Base-by-base conservation (phyloP, 192 early-diverging fungal genomes). In the Coemansia asiatica region DNA sequence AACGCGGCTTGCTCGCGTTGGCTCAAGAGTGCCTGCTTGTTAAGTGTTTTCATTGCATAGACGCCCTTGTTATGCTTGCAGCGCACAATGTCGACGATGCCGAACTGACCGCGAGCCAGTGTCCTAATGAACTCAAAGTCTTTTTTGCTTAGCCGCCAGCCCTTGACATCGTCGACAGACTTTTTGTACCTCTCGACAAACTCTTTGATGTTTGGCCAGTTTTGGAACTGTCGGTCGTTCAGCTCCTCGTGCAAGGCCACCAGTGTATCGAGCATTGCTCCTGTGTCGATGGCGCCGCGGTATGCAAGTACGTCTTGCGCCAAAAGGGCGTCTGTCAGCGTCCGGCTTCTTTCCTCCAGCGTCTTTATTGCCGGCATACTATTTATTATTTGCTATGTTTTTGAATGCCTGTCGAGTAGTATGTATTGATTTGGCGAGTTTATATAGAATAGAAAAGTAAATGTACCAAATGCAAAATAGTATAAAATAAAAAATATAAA, bases 1-100 rank as follows among this genome's bases (percentile, higher is more conserved):
- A 93, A 95, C 66, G 92, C 90, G 8, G 88, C 89, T 63, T 92
- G 90, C 92, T 93, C 92, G 28, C 83, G 79, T 53, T 90, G 85
- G 22, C 84, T 85, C 31, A 92, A 69, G n/a, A 93, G 76, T 36
- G 87, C 88, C 27, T 81, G 69, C 61, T 91, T 91, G 69, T 89
- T 88, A 27, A 90, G 76, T 33, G 87, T 87, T 62, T 91, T 91
- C 90, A 94, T 90, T 10, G 92, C 92, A 74, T 93, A 94, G 19
- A 89, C 85, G 51, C 76, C 79, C 49, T 83, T 82, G 69, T 90
- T 86, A 12, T 83, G 72, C 48, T 88, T 91, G 62, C 86, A 85
- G 16, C 84, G 78, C 7, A 96, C 93, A 33, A 96, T 88, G 47
- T 89, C 91, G 18, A 95, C 79, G 16, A 81, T 81, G 16, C 79